Evolutionary conservation across 2,329 filamentous ascomycete genomes (phyloP).

Genomic region (Penicillium polonicum): DNA sequence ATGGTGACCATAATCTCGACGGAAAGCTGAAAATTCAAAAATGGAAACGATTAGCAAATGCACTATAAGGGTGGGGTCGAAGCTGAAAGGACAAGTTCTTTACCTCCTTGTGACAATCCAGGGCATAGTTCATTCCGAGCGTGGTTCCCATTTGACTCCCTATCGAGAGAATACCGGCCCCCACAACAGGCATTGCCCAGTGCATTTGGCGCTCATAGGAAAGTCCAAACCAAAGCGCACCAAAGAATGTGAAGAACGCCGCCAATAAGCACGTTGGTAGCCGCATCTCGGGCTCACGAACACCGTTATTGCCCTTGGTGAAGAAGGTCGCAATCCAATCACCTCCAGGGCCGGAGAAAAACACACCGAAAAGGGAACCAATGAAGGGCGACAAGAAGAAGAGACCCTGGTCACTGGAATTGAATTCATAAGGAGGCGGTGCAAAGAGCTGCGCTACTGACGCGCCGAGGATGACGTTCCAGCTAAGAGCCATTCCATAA

Average conservation of each 20-base stretch:
- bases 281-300: slow-evolving; percentile 22
- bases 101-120: slow-evolving; percentile 29
- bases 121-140: slow-evolving; percentile 24
- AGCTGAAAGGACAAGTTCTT: not conserved
- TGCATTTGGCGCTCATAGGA: slow-evolving; percentile 25
- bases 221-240: slow-evolving; percentile 21
- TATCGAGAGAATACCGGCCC: slow-evolving; percentile 26
- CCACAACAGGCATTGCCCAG: slow-evolving; percentile 22
- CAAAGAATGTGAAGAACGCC: slow-evolving; percentile 27
- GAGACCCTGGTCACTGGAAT: slow-evolving; percentile 24
- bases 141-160: slow-evolving; percentile 33
- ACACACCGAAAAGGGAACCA: slow-evolving; percentile 24
- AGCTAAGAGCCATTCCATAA: slow-evolving; percentile 27
- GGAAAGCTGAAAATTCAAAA: slow-evolving; percentile 13
- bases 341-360: slow-evolving; percentile 21
- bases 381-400: slow-evolving; percentile 27
- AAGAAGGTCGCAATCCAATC: slow-evolving; percentile 21
- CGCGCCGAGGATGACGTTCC: slow-evolving; percentile 32
- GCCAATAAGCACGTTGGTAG: slow-evolving; percentile 24
- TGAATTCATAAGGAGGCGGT: slow-evolving; percentile 25
- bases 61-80: not conserved
- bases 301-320: slow-evolving; percentile 18
- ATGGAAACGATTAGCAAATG: not conserved
- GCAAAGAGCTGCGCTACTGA: slow-evolving; percentile 29
- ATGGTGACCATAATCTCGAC: slow-evolving; percentile 33